Evolutionary conservation across 2,329 filamentous ascomycete genomes (phyloP).

Genomic region (Dactylellina haptotyla): DNA sequence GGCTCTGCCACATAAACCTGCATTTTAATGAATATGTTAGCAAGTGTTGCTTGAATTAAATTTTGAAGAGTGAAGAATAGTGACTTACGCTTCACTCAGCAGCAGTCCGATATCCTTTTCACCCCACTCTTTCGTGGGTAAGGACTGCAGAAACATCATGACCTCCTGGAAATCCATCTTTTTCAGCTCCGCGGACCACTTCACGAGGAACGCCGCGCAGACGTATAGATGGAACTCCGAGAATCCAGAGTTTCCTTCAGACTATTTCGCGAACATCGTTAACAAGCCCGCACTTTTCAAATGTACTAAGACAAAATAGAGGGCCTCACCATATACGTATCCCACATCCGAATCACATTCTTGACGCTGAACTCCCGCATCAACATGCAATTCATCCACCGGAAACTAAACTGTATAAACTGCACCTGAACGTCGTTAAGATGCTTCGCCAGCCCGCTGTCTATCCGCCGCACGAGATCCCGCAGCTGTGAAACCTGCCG

Average conservation of each 20-base stretch:
- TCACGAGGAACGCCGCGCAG: constrained; percentile 95
- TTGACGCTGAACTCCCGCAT: constrained; percentile 97
- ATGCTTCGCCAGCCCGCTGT: constrained; percentile 76
- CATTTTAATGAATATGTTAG: neutral
- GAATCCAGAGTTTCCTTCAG: constrained; percentile 92
- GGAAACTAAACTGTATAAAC: constrained; percentile 98
- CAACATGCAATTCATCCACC: constrained; percentile 99
- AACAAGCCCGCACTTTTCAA: constrained; percentile 1
- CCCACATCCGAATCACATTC: constrained; percentile 99
- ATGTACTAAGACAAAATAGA: neutral
- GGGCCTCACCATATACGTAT: constrained; percentile 87
- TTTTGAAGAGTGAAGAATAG: neutral
- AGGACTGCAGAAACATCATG: constrained; percentile 98
- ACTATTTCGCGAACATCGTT: constrained; percentile 66
- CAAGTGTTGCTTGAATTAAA: neutral
- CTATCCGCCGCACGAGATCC: constrained; percentile 87
- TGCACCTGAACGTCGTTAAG: constrained; percentile 91
- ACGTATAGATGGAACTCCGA: constrained; percentile 98
- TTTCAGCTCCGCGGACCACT: constrained; percentile 93
- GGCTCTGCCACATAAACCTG: constrained; percentile 92
- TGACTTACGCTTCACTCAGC: constrained; percentile 78
- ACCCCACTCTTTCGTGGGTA: constrained; percentile 93
- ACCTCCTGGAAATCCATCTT: constrained; percentile 98
- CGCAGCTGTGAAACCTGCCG: constrained; percentile 88
- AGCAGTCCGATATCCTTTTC: constrained; percentile 98